Evolutionary conservation across 768 basidiomycete genomes (phyloP).

Genomic region (Xerocomus brunneocitrinus): DNA sequence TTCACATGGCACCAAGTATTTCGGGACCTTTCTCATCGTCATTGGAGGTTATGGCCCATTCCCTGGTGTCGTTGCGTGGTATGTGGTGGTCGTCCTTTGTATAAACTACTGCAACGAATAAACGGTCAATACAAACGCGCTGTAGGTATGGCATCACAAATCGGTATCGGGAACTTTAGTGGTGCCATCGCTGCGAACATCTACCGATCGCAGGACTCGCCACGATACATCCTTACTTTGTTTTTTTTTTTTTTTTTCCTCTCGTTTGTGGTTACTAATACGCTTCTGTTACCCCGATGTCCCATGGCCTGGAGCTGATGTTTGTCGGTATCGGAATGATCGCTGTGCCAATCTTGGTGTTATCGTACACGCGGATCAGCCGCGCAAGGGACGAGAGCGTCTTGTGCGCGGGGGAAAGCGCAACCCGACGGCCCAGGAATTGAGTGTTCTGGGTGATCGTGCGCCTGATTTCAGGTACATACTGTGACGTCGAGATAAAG

Average conservation of each 20-base stretch:
- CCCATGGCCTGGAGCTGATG: slow-evolving; percentile 63
- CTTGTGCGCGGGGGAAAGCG: background rate
- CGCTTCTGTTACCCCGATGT: background rate
- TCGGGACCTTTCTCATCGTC: slow-evolving; percentile 67
- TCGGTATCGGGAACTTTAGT: slow-evolving; percentile 50
- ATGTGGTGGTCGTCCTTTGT: slow-evolving; percentile 13
- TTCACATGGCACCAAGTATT: slow-evolving; percentile 56
- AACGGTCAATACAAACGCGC: slow-evolving; percentile 65
- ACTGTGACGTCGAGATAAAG: slow-evolving; percentile 20
- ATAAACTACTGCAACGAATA: too few species aligned
- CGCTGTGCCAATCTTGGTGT: slow-evolving; percentile 41
- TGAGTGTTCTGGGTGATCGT: slow-evolving; percentile 48
- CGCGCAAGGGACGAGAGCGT: slow-evolving; percentile 38
- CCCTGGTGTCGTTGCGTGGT: slow-evolving; percentile 64
- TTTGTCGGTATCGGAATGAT: slow-evolving; percentile 64
- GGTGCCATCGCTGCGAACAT: slow-evolving; percentile 64
- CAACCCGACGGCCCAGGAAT: slow-evolving; percentile 11
- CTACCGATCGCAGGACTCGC: slow-evolving; percentile 54
- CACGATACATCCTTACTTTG: slow-evolving; percentile 50
- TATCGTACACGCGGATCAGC: slow-evolving; percentile 56
- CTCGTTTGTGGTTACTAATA: background rate
- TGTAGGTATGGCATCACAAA: slow-evolving; percentile 59
- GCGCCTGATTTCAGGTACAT: slow-evolving; percentile 63
- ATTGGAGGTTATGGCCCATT: slow-evolving; percentile 53
- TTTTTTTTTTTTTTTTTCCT: too few species aligned